Percentiles rank a stretch among this genome's conserved stretches.
These are phyloP conservation scores for Gnaphalium uliginosum DNA, from an alignment of 129 eudicot genomes.

Conservation along the genomic window DNA sequence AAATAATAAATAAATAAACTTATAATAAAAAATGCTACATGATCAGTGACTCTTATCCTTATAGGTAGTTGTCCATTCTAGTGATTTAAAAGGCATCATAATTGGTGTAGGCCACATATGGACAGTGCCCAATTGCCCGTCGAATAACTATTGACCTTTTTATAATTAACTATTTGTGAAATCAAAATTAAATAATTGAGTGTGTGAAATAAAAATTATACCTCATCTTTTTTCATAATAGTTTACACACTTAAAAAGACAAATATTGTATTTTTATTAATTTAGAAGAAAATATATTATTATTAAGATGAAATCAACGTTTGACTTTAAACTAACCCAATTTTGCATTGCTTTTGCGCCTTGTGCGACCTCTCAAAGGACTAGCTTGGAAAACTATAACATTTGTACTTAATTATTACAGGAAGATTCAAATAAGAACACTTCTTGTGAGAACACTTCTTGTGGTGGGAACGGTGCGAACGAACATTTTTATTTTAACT, in stretches of 20 bases:
- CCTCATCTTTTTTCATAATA: not conserved
- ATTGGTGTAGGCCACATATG: slow-evolving; percentile 21
- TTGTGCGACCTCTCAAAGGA: slow-evolving; percentile 24
- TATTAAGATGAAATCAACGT: not conserved
- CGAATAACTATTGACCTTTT: slow-evolving; percentile 29
- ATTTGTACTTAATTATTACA: no score
- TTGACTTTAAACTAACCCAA: not conserved
- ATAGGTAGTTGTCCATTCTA: slow-evolving; percentile 33
- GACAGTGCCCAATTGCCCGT: slow-evolving; percentile 24
- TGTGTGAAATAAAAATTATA: not conserved
- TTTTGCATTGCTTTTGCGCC: slow-evolving; percentile 15
- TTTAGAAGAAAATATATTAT: not conserved
- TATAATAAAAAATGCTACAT: not conserved
- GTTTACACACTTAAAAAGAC: no score
- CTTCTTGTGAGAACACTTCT: no score
- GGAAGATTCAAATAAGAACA: no score
- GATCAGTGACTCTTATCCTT: slow-evolving; percentile 21
- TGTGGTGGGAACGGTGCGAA: no score
- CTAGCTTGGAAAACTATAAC: slow-evolving; percentile 1
- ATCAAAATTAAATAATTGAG: not conserved
- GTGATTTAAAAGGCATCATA: slow-evolving; percentile 31
- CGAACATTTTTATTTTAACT: no score
- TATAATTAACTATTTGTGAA: not conserved
- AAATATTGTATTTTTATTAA: not conserved
- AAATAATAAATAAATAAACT: not conserved